These are phyloP conservation scores for Silene vulgaris DNA, from an alignment of 179 eudicot species.

Conservation along the genomic window DNA sequence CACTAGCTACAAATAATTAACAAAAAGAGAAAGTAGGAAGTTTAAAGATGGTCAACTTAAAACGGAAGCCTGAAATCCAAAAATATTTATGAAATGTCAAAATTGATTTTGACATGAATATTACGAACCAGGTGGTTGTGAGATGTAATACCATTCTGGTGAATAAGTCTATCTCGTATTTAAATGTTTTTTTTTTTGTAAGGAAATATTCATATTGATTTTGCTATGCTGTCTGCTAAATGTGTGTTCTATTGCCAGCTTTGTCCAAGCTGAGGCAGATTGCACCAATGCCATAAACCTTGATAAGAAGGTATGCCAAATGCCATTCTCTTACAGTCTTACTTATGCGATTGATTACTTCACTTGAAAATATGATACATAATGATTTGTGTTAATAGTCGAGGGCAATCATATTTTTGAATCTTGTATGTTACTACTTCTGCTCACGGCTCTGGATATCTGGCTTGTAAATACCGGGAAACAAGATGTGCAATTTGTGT, in stretches of 20 bases:
- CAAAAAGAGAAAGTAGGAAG: background rate
- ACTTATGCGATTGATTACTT: background rate
- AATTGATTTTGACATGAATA: background rate
- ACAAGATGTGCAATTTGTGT: background rate
- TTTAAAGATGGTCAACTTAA: background rate
- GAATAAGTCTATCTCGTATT: background rate
- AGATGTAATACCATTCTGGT: conserved; percentile 9
- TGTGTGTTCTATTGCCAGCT: conserved; percentile 42
- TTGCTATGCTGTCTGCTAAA: conserved; percentile 9
- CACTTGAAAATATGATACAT: conserved; percentile 1
- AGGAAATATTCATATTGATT: background rate
- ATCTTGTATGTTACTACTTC: background rate
- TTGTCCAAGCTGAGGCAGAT: conserved; percentile 74
- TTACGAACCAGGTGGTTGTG: background rate
- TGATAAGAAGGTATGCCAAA: conserved; percentile 64
- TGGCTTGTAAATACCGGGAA: background rate
- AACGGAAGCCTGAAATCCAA: background rate
- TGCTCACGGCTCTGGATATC: background rate
- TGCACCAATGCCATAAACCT: conserved; percentile 72
- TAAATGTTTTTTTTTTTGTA: background rate
- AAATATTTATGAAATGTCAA: background rate
- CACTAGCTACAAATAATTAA: background rate
- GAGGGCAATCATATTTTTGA: conserved; percentile 1
- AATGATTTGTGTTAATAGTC: background rate
- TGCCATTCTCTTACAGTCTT: conserved; percentile 3